A percentile compares a stretch with the other conserved stretches of the same genome.
Evolutionary conservation across 2,329 filamentous ascomycete genomes (phyloP).

Genomic region (Lasiodiplodia citricola): DNA sequence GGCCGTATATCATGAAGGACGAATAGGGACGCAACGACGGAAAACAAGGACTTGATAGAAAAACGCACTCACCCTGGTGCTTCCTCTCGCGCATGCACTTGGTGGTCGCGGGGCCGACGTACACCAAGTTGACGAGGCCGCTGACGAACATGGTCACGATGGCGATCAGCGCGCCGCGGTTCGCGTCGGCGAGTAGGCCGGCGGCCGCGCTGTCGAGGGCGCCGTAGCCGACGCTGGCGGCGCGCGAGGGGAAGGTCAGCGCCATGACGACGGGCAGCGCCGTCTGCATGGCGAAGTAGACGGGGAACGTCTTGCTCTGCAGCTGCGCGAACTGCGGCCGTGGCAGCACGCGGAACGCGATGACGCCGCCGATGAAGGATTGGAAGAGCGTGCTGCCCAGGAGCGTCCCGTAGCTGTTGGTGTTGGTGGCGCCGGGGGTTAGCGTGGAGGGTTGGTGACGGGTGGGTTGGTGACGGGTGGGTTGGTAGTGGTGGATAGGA

Average conservation of each 20-base stretch:
- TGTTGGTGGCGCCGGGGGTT: neutral
- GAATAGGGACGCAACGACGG: neutral
- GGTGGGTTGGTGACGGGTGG: slow-evolving; percentile 27
- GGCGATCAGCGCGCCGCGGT: slow-evolving; percentile 54
- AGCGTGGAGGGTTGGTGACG: slow-evolving; percentile 15
- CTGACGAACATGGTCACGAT: slow-evolving; percentile 73
- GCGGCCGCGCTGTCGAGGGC: neutral
- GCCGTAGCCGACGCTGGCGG: slow-evolving; percentile 25
- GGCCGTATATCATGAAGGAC: neutral
- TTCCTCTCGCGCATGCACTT: slow-evolving; percentile 76
- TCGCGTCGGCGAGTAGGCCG: slow-evolving; percentile 26
- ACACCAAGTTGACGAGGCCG: slow-evolving; percentile 71
- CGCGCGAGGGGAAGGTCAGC: slow-evolving; percentile 71
- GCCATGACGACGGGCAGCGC: slow-evolving; percentile 73
- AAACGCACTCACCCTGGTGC: slow-evolving; percentile 58
- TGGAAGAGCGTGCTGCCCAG: slow-evolving; percentile 89
- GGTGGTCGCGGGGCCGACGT: slow-evolving; percentile 77
- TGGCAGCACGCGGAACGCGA: slow-evolving; percentile 77
- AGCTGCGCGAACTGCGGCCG: slow-evolving; percentile 81
- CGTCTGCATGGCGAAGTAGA: slow-evolving; percentile 88
- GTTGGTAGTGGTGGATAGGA: slow-evolving; percentile 28
- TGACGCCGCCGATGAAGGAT: slow-evolving; percentile 74
- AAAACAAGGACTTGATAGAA: neutral
- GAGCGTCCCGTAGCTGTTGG: slow-evolving; percentile 78
- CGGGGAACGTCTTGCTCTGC: slow-evolving; percentile 80